phyloP scores from a whole-genome alignment of 2,329 filamentous ascomycete species.

The Akanthomyces dipterigenus region DNA sequence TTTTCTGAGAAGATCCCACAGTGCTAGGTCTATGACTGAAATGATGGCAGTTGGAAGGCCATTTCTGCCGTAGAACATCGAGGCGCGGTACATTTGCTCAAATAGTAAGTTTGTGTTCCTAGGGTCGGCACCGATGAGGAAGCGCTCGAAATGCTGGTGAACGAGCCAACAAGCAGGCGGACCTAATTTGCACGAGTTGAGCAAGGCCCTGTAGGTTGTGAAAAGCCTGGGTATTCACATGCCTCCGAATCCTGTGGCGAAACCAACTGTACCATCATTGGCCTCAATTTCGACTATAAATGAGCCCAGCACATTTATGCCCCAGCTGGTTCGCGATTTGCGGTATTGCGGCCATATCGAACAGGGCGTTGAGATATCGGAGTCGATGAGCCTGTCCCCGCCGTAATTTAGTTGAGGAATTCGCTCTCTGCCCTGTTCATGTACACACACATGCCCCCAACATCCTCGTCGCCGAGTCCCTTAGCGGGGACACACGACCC shows the following conservation, averaged over 20 bases:
- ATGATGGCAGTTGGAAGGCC: slow-evolving; percentile 86
- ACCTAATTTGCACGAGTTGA: slow-evolving; percentile 33
- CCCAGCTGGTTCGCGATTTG: slow-evolving; percentile 83
- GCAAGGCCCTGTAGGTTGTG: neutral
- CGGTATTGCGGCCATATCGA: slow-evolving; percentile 85
- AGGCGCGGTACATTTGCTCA: slow-evolving; percentile 92
- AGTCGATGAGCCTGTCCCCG: slow-evolving; percentile 72
- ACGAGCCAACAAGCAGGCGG: slow-evolving; percentile 92
- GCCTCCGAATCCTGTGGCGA: slow-evolving; percentile 89
- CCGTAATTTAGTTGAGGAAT: neutral
- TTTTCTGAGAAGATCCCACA: slow-evolving; percentile 92
- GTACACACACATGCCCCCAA: slow-evolving; percentile 26
- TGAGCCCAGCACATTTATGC: slow-evolving; percentile 89
- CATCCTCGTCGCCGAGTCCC: neutral
- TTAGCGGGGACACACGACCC: neutral
- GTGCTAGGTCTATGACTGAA: slow-evolving; percentile 84
- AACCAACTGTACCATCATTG: slow-evolving; percentile 84
- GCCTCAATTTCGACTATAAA: slow-evolving; percentile 89
- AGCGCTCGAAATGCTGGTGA: slow-evolving; percentile 87
- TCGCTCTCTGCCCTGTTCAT: neutral
- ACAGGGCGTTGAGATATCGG: slow-evolving; percentile 87
- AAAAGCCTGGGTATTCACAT: slow-evolving; percentile 15
- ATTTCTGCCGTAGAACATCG: slow-evolving; percentile 96
- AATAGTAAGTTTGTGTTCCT: slow-evolving; percentile 87
- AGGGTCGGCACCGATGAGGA: slow-evolving; percentile 82